Evolutionary conservation across 1,139 yeast genomes (phyloP), one percentile per base, ranked within the genome.

Genomic region (Kodamaea derodonti): DNA sequence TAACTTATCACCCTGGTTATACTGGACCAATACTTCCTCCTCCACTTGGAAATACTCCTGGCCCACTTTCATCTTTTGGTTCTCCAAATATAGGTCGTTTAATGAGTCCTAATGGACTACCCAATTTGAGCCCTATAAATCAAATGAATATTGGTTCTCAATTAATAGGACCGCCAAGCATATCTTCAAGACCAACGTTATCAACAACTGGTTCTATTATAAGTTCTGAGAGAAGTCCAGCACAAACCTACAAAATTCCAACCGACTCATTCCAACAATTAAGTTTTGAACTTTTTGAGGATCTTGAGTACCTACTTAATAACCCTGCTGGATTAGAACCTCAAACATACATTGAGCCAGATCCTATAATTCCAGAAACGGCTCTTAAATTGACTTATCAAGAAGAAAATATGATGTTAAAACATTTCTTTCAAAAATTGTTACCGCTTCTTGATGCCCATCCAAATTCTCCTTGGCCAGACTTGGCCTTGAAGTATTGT

Each of bases 391-490:
- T 35, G 36, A 39, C 67, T 2, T 60, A 63, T 34, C 51, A 57
- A 20, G 78, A 75, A 40, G 80, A 75, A 41, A 72, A 64, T 38
- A 64, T 62, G 58, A 69, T 74, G 62, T 47, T 75, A 38, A 69
- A 65, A 37, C 80, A 75, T 48, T 75, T 74, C 45, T 75, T 75
- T 50, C 68, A 71, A 42, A 69, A 71, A 41, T 56, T 75, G 20
- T 49, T 75, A 3, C 78, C 76, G 1, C 47, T 75, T 25, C 47
- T 75, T 15, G 80, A 75, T 51, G 77, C 78, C 0, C 79, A 73
- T 47, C 80, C 80, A 1, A 69, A 70, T 31, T 62, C 77, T 0
- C 80, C 80, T 2, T 73, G 79, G 79, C 80, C 80, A 0, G 75
- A 73, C 37, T 50, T 75, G 33, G 77, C 78, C 20, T 54, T 75